phyloP scores from a whole-genome alignment of 352 stramenopile species.

The Phytophthora palmivora region DNA sequence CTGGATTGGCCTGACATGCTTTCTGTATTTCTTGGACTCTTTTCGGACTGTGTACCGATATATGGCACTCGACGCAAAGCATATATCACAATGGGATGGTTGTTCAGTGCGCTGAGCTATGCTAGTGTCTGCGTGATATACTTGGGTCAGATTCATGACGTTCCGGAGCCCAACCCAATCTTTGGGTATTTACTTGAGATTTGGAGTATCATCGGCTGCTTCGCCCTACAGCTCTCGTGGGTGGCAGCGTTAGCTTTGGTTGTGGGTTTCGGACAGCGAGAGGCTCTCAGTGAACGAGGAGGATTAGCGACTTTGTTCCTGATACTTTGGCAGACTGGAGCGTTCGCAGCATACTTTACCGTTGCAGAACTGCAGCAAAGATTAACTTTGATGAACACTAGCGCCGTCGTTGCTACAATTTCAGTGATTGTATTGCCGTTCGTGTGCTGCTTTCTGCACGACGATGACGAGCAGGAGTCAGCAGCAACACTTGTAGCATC shows the following conservation, averaged over 20 bases:
- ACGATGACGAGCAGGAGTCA: constrained; percentile 37
- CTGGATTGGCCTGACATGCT: constrained; percentile 77
- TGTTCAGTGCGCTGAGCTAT: constrained; percentile 35
- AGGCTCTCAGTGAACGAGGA: constrained; percentile 53
- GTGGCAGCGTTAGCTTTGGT: constrained; percentile 50
- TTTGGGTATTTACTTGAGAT: constrained; percentile 35
- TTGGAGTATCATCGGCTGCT: constrained; percentile 41
- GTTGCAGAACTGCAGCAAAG: constrained; percentile 36
- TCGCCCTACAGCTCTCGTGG: constrained; percentile 51
- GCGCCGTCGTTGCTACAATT: constrained; percentile 10
- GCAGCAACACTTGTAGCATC: constrained; percentile 18
- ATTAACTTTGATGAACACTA: constrained; percentile 19
- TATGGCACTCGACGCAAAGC: constrained; percentile 84
- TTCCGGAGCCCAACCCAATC: constrained; percentile 14
- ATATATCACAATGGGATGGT: constrained; percentile 87
- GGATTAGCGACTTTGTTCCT: constrained; percentile 54
- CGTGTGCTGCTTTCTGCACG: constrained; percentile 44
- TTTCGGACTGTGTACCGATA: constrained; percentile 86
- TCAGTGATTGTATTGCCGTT: constrained; percentile 39
- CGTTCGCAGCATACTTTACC: constrained; percentile 30
- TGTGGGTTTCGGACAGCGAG: constrained; percentile 61
- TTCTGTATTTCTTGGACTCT: constrained; percentile 85
- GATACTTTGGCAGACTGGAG: constrained; percentile 48
- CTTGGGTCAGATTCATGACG: constrained; percentile 4
- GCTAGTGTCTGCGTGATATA: constrained; percentile 19